A percentile compares a stretch with the other conserved stretches of the same genome.
Conservation (phyloP, 176 grass and related monocot genomes). For the Pontederia paniculata region DNA sequence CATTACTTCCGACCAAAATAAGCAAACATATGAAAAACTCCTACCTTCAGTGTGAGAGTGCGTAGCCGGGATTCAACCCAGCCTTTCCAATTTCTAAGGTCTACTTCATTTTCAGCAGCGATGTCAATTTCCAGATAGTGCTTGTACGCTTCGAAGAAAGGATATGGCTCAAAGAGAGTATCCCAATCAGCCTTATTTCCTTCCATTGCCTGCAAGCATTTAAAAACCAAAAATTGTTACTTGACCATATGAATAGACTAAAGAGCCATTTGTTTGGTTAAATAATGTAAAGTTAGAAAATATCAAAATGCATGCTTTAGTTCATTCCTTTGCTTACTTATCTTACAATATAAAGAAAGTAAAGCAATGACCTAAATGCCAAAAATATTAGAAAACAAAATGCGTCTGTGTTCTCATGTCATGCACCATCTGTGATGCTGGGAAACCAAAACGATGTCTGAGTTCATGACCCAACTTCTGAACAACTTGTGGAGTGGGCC, state of each 20-base stretch:
- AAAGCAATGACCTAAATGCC: too few relatives aligned
- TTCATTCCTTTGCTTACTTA: too few relatives aligned
- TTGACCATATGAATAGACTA: not conserved
- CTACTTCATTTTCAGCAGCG: constrained; percentile 64
- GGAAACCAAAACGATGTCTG: too few relatives aligned
- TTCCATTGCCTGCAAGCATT: constrained; percentile 60
- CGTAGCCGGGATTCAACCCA: constrained; percentile 91
- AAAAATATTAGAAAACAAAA: too few relatives aligned
- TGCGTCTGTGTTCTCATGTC: too few relatives aligned
- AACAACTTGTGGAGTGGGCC: too few relatives aligned
- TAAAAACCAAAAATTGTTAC: not conserved
- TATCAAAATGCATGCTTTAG: too few relatives aligned
- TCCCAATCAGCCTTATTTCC: constrained; percentile 51
- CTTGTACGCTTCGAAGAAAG: constrained; percentile 85
- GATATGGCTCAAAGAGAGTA: constrained; percentile 61
- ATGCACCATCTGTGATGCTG: too few relatives aligned
- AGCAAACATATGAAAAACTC: constrained; percentile 7
- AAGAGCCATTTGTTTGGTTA: not conserved
- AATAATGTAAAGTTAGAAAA: too few relatives aligned
- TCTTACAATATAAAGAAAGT: too few relatives aligned
- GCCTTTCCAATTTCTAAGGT: constrained; percentile 91
- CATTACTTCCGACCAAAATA: not conserved
- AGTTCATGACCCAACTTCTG: too few relatives aligned
- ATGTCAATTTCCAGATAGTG: constrained; percentile 76
- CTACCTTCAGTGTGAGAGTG: constrained; percentile 77